Percentiles rank a stretch among this genome's conserved stretches.
Conservation (phyloP, 495 filamentous ascomycete species). For the Aspergillus indologenus region DNA sequence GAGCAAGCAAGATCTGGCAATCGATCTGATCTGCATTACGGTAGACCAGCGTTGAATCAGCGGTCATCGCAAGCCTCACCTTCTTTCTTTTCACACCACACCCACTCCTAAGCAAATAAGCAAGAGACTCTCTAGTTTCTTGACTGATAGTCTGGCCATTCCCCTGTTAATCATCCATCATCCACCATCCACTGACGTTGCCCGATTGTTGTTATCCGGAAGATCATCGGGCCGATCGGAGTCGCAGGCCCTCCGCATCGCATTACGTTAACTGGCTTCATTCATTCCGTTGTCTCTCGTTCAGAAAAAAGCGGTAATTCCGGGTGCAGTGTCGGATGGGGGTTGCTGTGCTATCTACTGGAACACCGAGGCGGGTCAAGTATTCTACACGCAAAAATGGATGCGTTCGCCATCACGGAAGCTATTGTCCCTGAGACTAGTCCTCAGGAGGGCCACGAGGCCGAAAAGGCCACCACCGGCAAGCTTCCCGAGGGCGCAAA, state of each 20-base stretch:
- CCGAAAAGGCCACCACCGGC: slow-evolving; percentile 22
- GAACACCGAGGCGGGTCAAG: neutral
- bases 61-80: neutral
- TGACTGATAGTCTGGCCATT: too few species aligned
- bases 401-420: slow-evolving; percentile 46
- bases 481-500: slow-evolving; percentile 61
- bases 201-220: slow-evolving; percentile 21
- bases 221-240: slow-evolving; percentile 25
- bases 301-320: slow-evolving; percentile 5
- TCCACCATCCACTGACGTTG: neutral
- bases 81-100: neutral
- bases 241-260: slow-evolving; percentile 24
- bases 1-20: slow-evolving; percentile 1
- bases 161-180: too few species aligned
- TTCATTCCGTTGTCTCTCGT: slow-evolving; percentile 8
- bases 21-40: neutral
- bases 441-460: slow-evolving; percentile 26
- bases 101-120: neutral
- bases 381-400: slow-evolving; percentile 30
- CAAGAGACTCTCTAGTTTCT: too few species aligned
- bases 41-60: neutral
- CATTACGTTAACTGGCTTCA: slow-evolving; percentile 13
- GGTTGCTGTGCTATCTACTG: slow-evolving; percentile 13
- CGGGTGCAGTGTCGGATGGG: slow-evolving; percentile 20
- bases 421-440: slow-evolving; percentile 36